Base-by-base conservation (phyloP, 1,284 basidiomycete genomes). In the Marasmius sp. region DNA sequence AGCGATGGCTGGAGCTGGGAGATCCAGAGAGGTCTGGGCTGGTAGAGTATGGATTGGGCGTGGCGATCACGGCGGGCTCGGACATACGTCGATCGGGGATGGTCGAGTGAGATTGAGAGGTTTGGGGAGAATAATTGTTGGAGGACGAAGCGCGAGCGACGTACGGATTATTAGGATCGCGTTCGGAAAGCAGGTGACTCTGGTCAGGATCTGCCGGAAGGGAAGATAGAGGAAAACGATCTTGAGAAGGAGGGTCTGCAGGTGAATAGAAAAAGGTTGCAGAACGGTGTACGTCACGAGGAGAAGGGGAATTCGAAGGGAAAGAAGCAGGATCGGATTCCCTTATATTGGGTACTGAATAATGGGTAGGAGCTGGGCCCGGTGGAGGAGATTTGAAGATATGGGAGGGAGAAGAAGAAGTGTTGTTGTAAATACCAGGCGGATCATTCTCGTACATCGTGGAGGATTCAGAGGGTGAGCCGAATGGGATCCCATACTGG, bases 61-160 rank as follows among this genome's bases (percentile, higher is more conserved):
- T 69, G 70, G 71, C 65, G 70, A 79, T 75, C 64, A 81, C 75
- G 61, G 82, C 73, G 58, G 86, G 85, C 70, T 87, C 86, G 68
- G 86, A 87, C 83, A 87, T 85, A 72, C 86, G 83, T 69, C 85
- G 77, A 59, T 84, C 83, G 73, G 85, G 84, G 63, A 81, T 71
- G 65, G 73, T 62, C 64, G 67, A 61, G 63, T 75, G 67, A 68
- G 72, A 67, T 62, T 75, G 67, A 68, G 72, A 66, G 68, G 67
- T 64, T 39, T 68, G 67, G 37, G 66, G 64, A 65, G 64, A 64
- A 51, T 63, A 22, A 60, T 43, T 65, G 61, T 62, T 67, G 60
- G 51, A 64, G 51, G 63, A 65, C 59, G 75, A 71, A 73, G 76
- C 79, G 75, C 78, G 79, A 74, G 79, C 73, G 56, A 65, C 67